Conservation (phyloP, 2,329 filamentous ascomycete genomes). For the Ophiostoma ulmi region DNA sequence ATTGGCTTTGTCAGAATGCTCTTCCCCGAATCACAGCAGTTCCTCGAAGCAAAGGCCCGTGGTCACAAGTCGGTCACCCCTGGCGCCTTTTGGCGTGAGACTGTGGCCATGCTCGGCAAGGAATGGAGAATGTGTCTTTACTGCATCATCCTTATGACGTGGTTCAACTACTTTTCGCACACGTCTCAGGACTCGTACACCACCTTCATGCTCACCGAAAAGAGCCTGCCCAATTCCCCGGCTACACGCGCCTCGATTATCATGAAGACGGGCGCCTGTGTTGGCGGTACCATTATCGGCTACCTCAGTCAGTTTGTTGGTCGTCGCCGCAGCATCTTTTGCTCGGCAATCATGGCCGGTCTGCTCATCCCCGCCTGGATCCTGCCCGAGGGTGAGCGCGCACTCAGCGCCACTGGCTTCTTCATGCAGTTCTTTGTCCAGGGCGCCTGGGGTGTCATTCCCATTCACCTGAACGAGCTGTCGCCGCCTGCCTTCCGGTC, state of each 20-base stretch:
- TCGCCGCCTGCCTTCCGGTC: slow-evolving; percentile 66
- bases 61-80: background rate
- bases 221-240: slow-evolving; percentile 7
- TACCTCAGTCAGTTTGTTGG: slow-evolving; percentile 66
- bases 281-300: slow-evolving; percentile 60
- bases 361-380: slow-evolving; percentile 82
- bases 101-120: background rate
- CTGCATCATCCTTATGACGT: slow-evolving; percentile 14
- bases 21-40: slow-evolving; percentile 64
- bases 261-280: slow-evolving; percentile 16
- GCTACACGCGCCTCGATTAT: slow-evolving; percentile 15
- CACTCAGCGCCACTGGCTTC: slow-evolving; percentile 73
- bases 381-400: slow-evolving; percentile 44
- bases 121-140: slow-evolving; percentile 60
- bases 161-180: slow-evolving; percentile 18
- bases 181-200: slow-evolving; percentile 17
- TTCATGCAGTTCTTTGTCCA: slow-evolving; percentile 69
- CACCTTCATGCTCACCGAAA: slow-evolving; percentile 14
- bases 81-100: slow-evolving; percentile 2
- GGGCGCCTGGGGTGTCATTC: slow-evolving; percentile 62
- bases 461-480: slow-evolving; percentile 69
- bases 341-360: slow-evolving; percentile 61
- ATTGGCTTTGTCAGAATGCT: slow-evolving; percentile 74
- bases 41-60: slow-evolving; percentile 49
- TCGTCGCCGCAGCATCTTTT: slow-evolving; percentile 62